A percentile compares a stretch with the other conserved stretches of the same genome.
phyloP scores from a whole-genome alignment of 371 early-diverging fungal genomes.

The Apophysomyces variabilis region DNA sequence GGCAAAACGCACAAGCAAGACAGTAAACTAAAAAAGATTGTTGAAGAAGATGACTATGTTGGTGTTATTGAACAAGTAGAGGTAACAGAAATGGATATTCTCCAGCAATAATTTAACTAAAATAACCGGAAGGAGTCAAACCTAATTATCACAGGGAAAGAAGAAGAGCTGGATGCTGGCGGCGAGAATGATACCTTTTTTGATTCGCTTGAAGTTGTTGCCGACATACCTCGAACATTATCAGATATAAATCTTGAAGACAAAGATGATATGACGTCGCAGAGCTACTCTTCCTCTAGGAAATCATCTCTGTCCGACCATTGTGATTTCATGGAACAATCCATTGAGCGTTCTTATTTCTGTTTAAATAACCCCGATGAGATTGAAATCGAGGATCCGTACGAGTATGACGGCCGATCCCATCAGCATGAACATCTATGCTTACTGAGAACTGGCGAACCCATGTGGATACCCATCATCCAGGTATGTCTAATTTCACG shows the following conservation, averaged over 20 bases:
- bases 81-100: background rate
- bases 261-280: constrained; percentile 8
- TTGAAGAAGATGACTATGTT: constrained; percentile 22
- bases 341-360: too few relatives aligned
- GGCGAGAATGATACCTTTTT: constrained; percentile 38
- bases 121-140: background rate
- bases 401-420: constrained; percentile 36
- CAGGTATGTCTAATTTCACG: constrained; percentile 49
- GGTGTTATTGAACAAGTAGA: constrained; percentile 13
- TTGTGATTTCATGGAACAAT: constrained; percentile 23
- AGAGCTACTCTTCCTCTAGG: constrained; percentile 17
- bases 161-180: constrained; percentile 16
- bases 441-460: constrained; percentile 57
- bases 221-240: background rate
- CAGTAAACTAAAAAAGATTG: constrained; percentile 24
- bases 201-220: constrained; percentile 41
- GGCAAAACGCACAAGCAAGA: constrained; percentile 16
- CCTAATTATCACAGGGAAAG: constrained; percentile 8
- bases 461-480: constrained; percentile 72
- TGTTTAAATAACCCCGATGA: constrained; percentile 14
- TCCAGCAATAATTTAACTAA: background rate
- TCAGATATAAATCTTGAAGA: constrained; percentile 8
- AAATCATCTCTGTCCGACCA: constrained; percentile 29
- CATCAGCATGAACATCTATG: constrained; percentile 33
- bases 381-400: constrained; percentile 31